Percentiles rank a stretch among this genome's conserved stretches.
Evolutionary conservation across 441 rosid genomes (phyloP).

Genomic region (Aquilaria agallochum): DNA sequence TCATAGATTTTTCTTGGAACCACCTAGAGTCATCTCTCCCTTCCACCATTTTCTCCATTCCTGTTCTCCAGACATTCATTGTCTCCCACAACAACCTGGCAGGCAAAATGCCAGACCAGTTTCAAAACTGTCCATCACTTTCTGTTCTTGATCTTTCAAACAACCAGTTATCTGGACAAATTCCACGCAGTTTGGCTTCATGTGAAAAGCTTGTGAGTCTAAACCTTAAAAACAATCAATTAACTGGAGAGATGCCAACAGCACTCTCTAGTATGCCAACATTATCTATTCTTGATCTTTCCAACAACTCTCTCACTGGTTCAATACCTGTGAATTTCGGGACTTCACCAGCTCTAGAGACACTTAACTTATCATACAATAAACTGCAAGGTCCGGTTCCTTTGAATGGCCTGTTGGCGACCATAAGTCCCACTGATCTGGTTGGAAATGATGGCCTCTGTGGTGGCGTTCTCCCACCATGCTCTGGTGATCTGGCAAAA

Average conservation of each 20-base stretch:
- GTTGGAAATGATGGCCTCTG: conserved; percentile 64
- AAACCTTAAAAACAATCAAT: conserved; percentile 47
- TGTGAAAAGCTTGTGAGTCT: conserved; percentile 62
- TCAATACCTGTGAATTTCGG: conserved; percentile 51
- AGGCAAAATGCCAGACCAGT: conserved; percentile 56
- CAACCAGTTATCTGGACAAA: conserved; percentile 55
- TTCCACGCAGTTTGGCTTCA: conserved; percentile 56
- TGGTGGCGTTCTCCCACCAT: conserved; percentile 50
- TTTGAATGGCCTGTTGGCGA: conserved; percentile 40
- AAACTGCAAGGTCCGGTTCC: conserved; percentile 63
- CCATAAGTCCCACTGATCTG: conserved; percentile 59
- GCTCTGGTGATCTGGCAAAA: conserved; percentile 24
- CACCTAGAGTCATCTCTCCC: conserved; percentile 65
- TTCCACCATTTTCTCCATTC: conserved; percentile 59
- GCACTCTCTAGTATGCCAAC: conserved; percentile 56
- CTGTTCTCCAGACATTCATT: conserved; percentile 66
- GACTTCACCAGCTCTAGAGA: conserved; percentile 64
- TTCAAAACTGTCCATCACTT: conserved; percentile 63
- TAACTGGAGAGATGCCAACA: conserved; percentile 47
- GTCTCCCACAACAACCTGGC: conserved; percentile 63
- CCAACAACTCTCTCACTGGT: conserved; percentile 63
- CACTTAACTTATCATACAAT: conserved; percentile 64
- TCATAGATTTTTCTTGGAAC: conserved; percentile 76
- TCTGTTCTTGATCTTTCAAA: conserved; percentile 64
- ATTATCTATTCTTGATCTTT: conserved; percentile 67